Evolutionary conservation across 1,284 basidiomycete genomes (phyloP).

Genomic region (Ceratorhiza oryzae-sativae): DNA sequence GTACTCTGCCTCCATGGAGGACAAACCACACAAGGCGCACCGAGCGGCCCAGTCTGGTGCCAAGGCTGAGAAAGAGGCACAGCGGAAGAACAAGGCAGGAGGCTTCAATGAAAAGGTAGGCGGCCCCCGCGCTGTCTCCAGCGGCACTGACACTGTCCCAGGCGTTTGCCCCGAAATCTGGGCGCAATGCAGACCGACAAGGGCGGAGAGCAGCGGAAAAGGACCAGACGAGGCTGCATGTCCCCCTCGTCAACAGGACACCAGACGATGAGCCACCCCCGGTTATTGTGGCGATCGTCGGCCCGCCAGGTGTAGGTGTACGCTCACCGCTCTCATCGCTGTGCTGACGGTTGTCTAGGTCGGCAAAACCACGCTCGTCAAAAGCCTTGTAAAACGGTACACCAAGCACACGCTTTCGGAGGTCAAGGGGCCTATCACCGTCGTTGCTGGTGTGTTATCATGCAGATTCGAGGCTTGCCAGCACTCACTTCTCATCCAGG

Average conservation of each 20-base stretch:
- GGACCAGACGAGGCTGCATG: slow-evolving; percentile 94
- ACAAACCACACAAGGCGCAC: slow-evolving; percentile 78
- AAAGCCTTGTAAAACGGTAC: slow-evolving; percentile 90
- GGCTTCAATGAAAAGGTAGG: slow-evolving; percentile 88
- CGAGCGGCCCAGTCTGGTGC: slow-evolving; percentile 72
- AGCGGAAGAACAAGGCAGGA: slow-evolving; percentile 60
- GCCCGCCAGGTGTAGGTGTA: slow-evolving; percentile 83
- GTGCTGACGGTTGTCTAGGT: slow-evolving; percentile 51
- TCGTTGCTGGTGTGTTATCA: slow-evolving; percentile 65
- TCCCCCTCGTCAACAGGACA: slow-evolving; percentile 93
- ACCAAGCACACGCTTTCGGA: slow-evolving; percentile 94
- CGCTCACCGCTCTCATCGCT: neutral
- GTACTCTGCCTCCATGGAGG: slow-evolving; percentile 59
- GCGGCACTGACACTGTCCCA: slow-evolving; percentile 41
- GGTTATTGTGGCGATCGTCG: slow-evolving; percentile 95
- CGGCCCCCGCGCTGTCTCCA: neutral
- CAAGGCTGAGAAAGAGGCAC: slow-evolving; percentile 79
- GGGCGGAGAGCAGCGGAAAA: slow-evolving; percentile 91
- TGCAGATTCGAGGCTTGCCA: neutral
- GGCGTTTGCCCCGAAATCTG: slow-evolving; percentile 93
- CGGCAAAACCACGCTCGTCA: slow-evolving; percentile 94
- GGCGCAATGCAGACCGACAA: slow-evolving; percentile 84
- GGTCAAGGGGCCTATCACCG: slow-evolving; percentile 92
- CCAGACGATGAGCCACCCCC: slow-evolving; percentile 93
- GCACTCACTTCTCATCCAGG: slow-evolving; percentile 50